A percentile compares a stretch with the other conserved stretches of the same genome.
These are phyloP conservation scores for Entamoeba histolytica DNA, from an alignment of 208 protist species.

Conservation along the genomic window DNA sequence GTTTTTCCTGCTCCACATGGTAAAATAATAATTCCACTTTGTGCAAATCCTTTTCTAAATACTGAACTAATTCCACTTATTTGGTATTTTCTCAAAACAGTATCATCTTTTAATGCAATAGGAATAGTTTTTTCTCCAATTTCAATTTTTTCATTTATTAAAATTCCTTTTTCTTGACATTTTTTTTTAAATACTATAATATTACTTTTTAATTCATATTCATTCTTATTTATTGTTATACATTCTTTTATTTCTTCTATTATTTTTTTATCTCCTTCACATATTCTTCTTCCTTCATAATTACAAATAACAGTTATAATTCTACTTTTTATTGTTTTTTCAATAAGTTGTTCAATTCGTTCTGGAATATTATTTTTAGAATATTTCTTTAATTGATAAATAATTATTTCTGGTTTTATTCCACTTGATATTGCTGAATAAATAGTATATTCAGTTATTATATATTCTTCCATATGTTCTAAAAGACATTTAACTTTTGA, in stretches of 20 bases:
- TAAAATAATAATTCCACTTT: conserved; percentile 81
- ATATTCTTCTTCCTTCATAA: neutral
- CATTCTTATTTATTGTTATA: neutral
- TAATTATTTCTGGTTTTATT: neutral
- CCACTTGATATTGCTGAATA: neutral
- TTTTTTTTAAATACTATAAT: neutral
- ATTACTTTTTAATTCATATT: neutral
- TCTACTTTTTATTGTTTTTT: neutral
- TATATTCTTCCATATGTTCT: neutral
- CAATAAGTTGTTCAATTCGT: neutral
- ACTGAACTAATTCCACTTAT: neutral
- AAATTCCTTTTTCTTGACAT: neutral
- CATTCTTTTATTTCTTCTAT: too few relatives aligned
- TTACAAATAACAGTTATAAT: neutral
- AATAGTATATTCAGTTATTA: neutral
- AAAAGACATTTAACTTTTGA: neutral
- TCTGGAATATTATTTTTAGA: neutral
- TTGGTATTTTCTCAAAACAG: neutral
- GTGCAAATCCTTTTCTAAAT: conserved; percentile 15
- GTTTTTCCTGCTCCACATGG: conserved; percentile 98
- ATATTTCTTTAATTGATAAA: neutral
- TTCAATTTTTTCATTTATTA: neutral
- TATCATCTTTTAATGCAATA: neutral
- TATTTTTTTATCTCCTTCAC: neutral
- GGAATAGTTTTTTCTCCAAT: neutral